Evolutionary conservation across 257 asterid genomes (phyloP), one percentile per base, ranked within the genome.

Genomic region (Petrea volubilis): DNA sequence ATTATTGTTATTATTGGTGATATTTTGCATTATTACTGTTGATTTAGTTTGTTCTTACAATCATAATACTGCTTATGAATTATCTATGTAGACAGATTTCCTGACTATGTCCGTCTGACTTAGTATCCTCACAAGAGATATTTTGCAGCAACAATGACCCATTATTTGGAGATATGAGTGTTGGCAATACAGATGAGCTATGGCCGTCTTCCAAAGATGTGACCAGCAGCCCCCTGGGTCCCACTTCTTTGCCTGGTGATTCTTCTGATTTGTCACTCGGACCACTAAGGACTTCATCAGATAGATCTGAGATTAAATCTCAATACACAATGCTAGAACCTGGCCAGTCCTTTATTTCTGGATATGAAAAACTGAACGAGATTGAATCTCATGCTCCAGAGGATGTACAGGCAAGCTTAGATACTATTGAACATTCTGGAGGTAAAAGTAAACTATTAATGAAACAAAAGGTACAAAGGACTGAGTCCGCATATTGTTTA

Each of bases 121-220:
- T 77, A 79, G 87, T 80, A 84, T 82, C 82, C 90, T 86, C 86
- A 86, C 92, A 85, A 85, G 90, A 82, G 79, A 82, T 73, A 70
- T 86, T 83, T 84, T 88, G 90, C 98, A 94, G 97, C 88, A 83
- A 81, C 74, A 82, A 74, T 21, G 91, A 83, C 77, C 87, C 93
- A 43, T 50, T 88, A 65, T 86, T 84, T 85, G 96, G 95, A 73
- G 83, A 86, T 52, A 46, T 74, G 46, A 84, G 83, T 29, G 84
- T 77, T 68, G 82, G 85, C 49, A 79, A 83, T 58, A 68, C 88
- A 25, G 89, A 84, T 34, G 95, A 88, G 78, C 80, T 83, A 41
- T 90, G 99, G 99, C 79, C 93, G 6, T 82, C 96, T 78, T 84
- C 91, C 79, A 86, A 87, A 77, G 94, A 87, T 74, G 78, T 74